Evolutionary conservation across 192 early-diverging fungal species (phyloP).

Genomic region (Diversispora epigaea): DNA sequence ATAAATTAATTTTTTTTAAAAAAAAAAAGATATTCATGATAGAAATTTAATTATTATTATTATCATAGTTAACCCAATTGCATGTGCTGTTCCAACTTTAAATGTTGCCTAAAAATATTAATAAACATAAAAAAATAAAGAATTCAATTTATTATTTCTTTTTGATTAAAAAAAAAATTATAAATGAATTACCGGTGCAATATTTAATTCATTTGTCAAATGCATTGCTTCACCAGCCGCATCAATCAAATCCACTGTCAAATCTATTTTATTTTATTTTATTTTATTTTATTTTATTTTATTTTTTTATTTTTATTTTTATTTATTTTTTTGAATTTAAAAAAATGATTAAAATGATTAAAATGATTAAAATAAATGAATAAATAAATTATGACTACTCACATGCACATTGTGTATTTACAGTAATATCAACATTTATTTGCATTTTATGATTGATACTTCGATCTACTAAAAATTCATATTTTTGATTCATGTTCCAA

Average conservation of each 20-base stretch:
- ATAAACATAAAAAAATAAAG: neutral
- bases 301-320: too few species aligned
- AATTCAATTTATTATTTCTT: conserved; percentile 11
- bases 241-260: conserved; percentile 71
- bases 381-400: neutral
- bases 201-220: conserved; percentile 54
- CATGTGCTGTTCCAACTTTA: conserved; percentile 22
- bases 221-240: conserved; percentile 57
- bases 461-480: conserved; percentile 81
- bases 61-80: conserved; percentile 7
- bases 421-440: conserved; percentile 83
- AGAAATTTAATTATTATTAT: neutral
- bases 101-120: conserved; percentile 27
- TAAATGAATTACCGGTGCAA: conserved; percentile 47
- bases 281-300: neutral
- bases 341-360: too few species aligned
- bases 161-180: neutral
- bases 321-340: too few species aligned
- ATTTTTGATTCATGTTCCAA: conserved; percentile 59
- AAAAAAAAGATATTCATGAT: neutral
- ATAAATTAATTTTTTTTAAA: neutral
- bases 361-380: neutral
- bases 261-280: conserved; percentile 38
- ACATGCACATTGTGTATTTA: conserved; percentile 80
- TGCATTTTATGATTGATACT: conserved; percentile 60